Base-by-base conservation (phyloP, 1,284 basidiomycete genomes). In the Gastroboletus turbinatus region DNA sequence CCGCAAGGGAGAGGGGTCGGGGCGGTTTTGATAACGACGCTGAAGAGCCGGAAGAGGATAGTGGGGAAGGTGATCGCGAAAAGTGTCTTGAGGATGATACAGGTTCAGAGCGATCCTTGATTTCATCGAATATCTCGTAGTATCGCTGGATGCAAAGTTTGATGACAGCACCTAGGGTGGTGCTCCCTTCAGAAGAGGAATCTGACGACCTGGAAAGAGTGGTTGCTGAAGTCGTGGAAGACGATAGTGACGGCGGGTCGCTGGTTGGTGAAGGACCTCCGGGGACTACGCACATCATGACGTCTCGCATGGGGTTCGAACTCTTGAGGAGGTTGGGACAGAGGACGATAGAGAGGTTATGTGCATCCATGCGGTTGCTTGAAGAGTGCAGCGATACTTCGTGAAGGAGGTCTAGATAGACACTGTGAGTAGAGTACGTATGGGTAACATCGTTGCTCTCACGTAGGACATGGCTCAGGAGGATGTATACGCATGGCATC, bases 61-160 rank as follows among this genome's bases (percentile, higher is more conserved):
- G 67, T 46, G 68, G 60, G 46, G 70, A 66, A 48, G 72, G 66
- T 35, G 62, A 66, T 44, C 60, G 68, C 14, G 53, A 66, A 47
- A 54, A 60, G 50, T 16, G 63, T 55, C 59, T 63, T 17, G 58
- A 51, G 51, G 64, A 60, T n/a, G 72, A 73, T 19, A 83, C 60
- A 2, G 84, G 83, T 63, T 90, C 88, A 53, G 78, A 80, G 19
- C 84, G 80, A 71, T 91, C 90, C 56, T 70, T 73, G 19, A 87
- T 72, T 62, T 92, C 88, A 65, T 93, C 90, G 65, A 94, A 94
- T 33, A 94, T 76, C 68, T 94, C 92, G 68, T 88, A 92, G 68
- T 92, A 94, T 43, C 83, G 81, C 63, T 89, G 82, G 55, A 94
- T 92, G 70, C 89, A 92, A 36, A 90, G 73, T 64, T 86, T 85